A percentile compares a stretch with the other conserved stretches of the same genome.
phyloP scores from a whole-genome alignment of 495 filamentous ascomycete species.

The Aspergillus ostianus region DNA sequence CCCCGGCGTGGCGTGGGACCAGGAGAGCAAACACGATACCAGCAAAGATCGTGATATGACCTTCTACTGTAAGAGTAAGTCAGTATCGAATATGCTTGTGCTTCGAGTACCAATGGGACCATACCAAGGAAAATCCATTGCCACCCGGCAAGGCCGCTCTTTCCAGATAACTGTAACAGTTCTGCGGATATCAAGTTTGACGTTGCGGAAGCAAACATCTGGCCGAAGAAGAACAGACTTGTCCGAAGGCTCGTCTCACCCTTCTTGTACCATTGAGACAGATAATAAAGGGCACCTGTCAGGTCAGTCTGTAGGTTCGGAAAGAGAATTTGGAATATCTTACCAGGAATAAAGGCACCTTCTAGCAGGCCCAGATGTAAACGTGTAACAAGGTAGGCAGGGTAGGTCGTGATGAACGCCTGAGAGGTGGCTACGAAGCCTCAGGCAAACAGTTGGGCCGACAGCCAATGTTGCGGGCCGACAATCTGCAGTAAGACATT shows the following conservation, averaged over 20 bases:
- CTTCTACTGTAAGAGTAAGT: conserved; percentile 40
- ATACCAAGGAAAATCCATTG: conserved; percentile 59
- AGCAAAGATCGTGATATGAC: conserved; percentile 48
- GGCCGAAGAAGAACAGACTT: conserved; percentile 55
- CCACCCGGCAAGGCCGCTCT: conserved; percentile 54
- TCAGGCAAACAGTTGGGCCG: conserved; percentile 56
- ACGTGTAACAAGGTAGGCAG: conserved; percentile 50
- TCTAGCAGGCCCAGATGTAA: conserved; percentile 57
- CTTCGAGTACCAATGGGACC: conserved; percentile 3
- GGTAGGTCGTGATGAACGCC: conserved; percentile 53
- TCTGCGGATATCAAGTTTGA: conserved; percentile 53
- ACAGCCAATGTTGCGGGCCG: conserved; percentile 55
- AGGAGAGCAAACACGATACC: conserved; percentile 50
- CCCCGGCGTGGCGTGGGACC: conserved; percentile 42
- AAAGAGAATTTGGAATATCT: not conserved
- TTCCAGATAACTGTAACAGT: conserved; percentile 50
- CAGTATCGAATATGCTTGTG: not conserved
- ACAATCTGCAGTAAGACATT: conserved; percentile 56
- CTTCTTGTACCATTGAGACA: conserved; percentile 60
- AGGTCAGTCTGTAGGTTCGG: not conserved
- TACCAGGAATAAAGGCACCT: conserved; percentile 59
- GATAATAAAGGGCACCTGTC: conserved; percentile 54
- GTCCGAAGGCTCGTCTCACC: conserved; percentile 55
- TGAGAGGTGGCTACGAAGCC: conserved; percentile 59
- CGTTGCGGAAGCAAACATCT: conserved; percentile 51